Evolutionary conservation across 139 green algal genomes (phyloP), one percentile per base, ranked within the genome.

Genomic region (Chlamydomonas eustigma): DNA sequence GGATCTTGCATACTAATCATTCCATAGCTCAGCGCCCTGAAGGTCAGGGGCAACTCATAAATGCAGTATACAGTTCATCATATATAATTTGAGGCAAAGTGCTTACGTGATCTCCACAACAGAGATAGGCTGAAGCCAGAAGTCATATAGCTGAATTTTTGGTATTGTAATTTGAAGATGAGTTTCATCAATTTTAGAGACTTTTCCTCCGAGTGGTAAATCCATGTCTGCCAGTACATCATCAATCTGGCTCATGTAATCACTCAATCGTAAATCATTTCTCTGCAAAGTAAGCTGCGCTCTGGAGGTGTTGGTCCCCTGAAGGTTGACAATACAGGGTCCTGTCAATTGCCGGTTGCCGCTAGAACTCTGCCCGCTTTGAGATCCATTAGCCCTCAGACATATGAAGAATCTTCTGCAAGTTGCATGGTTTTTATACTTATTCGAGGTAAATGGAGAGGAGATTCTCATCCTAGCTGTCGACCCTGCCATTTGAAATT

Each of bases 71-170:
- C n/a, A n/a, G n/a, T n/a, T n/a, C n/a, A n/a, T n/a, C n/a, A n/a
- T n/a, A n/a, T n/a, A n/a, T n/a, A n/a, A n/a, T n/a, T n/a, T n/a
- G n/a, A n/a, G n/a, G n/a, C n/a, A n/a, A n/a, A 22, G 71, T 6
- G 51, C 50, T 69, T 50, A 77, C 71, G 25, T 68, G 4, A 77
- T 31, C 12, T 51, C 50, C 12, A 50, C 50, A 2, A 68, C 37
- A 28, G 50, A 50, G 5, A 28, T 30, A 22, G 71, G 71, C 44
- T 66, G 44, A 1, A 77, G n/a, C 71, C 71, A 77, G 34, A 77
- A 34, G 50, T 77, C 71, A 22, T 70, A 77, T 35, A 77, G 44
- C 50, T 77, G 44, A 3, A 77, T 77, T 22, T 25, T 68, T 32
- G 71, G 71, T 3, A 77, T 32, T 33, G 50, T 68, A 5, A 77